Conservation (phyloP, 768 basidiomycete species). For the Lyophyllum semitale region DNA sequence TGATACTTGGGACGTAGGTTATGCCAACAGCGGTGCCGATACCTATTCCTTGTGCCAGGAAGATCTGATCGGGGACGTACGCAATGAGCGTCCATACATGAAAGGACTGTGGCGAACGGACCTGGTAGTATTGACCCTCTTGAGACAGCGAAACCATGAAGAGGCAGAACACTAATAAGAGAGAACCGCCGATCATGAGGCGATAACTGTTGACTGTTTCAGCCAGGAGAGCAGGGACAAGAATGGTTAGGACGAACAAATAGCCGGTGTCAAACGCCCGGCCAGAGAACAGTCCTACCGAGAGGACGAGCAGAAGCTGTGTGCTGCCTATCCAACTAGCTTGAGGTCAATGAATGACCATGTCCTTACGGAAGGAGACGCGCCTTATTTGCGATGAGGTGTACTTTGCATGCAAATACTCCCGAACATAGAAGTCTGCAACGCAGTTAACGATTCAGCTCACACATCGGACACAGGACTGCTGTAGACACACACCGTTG, state of each 20-base stretch:
- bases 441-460: background rate
- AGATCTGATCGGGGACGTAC: slow-evolving; percentile 34
- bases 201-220: slow-evolving; percentile 20
- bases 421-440: slow-evolving; percentile 27
- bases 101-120: slow-evolving; percentile 4
- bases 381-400: slow-evolving; percentile 28
- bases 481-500: slow-evolving; percentile 14
- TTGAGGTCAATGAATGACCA: background rate
- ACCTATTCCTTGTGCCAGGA: slow-evolving; percentile 48
- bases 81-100: background rate
- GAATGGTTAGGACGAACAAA: slow-evolving; percentile 17
- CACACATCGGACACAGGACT: background rate
- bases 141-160: slow-evolving; percentile 34
- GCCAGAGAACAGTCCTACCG: slow-evolving; percentile 24
- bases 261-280: slow-evolving; percentile 27
- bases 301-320: slow-evolving; percentile 25
- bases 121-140: slow-evolving; percentile 31
- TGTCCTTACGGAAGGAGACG: background rate
- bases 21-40: slow-evolving; percentile 47
- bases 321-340: slow-evolving; percentile 31
- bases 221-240: background rate
- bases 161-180: slow-evolving; percentile 29
- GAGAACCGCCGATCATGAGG: slow-evolving; percentile 28
- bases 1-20: slow-evolving; percentile 46
- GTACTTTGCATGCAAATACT: slow-evolving; percentile 19